Evolutionary conservation across 2,329 filamentous ascomycete genomes (phyloP).

Genomic region (Neofusicoccum laricinum): DNA sequence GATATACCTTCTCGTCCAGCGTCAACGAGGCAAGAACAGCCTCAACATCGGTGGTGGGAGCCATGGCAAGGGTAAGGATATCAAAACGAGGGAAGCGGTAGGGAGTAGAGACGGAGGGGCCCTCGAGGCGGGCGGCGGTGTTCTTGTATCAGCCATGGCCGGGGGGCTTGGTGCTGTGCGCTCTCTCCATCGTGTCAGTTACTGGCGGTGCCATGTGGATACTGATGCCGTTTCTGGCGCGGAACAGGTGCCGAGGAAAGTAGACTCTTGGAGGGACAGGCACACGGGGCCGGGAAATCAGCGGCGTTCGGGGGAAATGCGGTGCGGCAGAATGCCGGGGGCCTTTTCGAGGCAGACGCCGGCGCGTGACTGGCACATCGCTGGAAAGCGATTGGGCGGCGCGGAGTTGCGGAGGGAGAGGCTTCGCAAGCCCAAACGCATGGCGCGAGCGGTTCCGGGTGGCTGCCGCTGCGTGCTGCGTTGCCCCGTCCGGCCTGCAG

Average conservation of each 20-base stretch:
- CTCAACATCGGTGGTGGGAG: conserved; percentile 28
- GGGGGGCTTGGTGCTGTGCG: not conserved
- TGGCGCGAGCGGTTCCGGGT: not conserved
- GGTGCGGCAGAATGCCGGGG: not conserved
- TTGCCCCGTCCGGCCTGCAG: not conserved
- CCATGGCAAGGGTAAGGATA: conserved; percentile 1
- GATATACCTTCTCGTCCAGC: conserved; percentile 32
- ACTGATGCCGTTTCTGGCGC: conserved; percentile 1
- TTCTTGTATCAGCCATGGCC: conserved; percentile 4
- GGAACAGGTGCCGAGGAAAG: not conserved
- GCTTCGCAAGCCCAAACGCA: not conserved
- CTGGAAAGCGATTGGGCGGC: too few relatives aligned
- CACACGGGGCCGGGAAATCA: not conserved
- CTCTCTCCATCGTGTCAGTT: not conserved
- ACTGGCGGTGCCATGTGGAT: not conserved
- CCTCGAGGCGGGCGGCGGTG: not conserved
- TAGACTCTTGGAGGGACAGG: not conserved
- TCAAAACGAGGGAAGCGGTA: not conserved
- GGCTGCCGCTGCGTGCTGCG: not conserved
- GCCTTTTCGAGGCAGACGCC: too few relatives aligned
- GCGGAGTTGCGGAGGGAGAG: too few relatives aligned
- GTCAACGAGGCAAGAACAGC: conserved; percentile 30
- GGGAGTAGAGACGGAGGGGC: not conserved
- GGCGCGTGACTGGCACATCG: too few relatives aligned
- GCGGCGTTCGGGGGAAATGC: not conserved